Evolutionary conservation across 176 grass and related monocot genomes (phyloP).

Genomic region (Sorghum bicolor): Sorghum_bicolor_NCBIv3 NC_012879.2:60992501-60993000

Average conservation of each 20-base stretch:
- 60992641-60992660: slow-evolving; percentile 55
- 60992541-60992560: background rate
- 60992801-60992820: slow-evolving; percentile 61
- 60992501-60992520: background rate
- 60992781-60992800: slow-evolving; percentile 56
- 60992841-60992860: slow-evolving; percentile 56
- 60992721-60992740: slow-evolving; percentile 41
- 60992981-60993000: background rate
- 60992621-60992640: slow-evolving; percentile 64
- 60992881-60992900: slow-evolving; percentile 44
- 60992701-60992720: slow-evolving; percentile 61
- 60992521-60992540: background rate
- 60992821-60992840: slow-evolving; percentile 47
- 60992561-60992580: background rate
- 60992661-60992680: slow-evolving; percentile 61
- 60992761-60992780: slow-evolving; percentile 57
- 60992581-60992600: background rate
- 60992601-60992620: slow-evolving; percentile 30
- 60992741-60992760: slow-evolving; percentile 50
- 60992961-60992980: background rate
- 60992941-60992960: background rate
- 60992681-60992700: slow-evolving; percentile 49
- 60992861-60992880: slow-evolving; percentile 50
- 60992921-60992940: background rate
- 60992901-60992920: slow-evolving; percentile 13